phyloP scores from a whole-genome alignment of 129 eudicot species.

The Flaveria bidentis region DNA sequence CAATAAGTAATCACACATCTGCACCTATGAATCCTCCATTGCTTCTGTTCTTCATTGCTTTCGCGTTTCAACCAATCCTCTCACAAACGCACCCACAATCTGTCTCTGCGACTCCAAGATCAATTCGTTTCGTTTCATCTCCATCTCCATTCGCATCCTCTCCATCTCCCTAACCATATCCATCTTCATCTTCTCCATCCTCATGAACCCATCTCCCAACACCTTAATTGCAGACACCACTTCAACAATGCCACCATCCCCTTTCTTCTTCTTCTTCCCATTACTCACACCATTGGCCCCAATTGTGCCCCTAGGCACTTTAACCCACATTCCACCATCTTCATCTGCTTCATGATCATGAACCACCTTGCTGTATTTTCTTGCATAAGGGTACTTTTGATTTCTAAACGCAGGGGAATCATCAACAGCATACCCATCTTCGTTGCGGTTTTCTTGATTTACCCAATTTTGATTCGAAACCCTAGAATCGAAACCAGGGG shows the following conservation, averaged over 20 bases:
- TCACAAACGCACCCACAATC: conserved; percentile 75
- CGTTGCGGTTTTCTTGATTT: conserved; percentile 24
- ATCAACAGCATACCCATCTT: conserved; percentile 27
- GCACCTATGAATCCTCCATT: conserved; percentile 25
- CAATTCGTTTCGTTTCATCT: conserved; percentile 81
- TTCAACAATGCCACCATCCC: conserved; percentile 44
- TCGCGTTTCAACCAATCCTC: conserved; percentile 59
- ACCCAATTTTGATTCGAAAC: conserved; percentile 34
- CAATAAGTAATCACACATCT: conserved; percentile 26
- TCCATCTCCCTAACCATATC: conserved; percentile 80
- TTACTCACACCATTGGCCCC: conserved; percentile 30
- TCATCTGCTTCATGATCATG: conserved; percentile 36
- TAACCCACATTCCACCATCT: conserved; percentile 49
- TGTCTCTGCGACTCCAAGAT: conserved; percentile 70
- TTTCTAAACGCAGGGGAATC: too few species aligned
- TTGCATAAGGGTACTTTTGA: background rate
- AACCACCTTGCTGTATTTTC: conserved; percentile 41
- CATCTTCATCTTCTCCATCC: conserved; percentile 87
- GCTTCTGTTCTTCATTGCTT: conserved; percentile 29
- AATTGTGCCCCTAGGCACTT: conserved; percentile 41
- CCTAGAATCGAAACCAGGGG: conserved; percentile 34
- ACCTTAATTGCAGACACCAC: conserved; percentile 66
- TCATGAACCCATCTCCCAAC: conserved; percentile 83
- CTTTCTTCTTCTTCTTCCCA: conserved; percentile 33
- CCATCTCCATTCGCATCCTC: conserved; percentile 72